Conservation (phyloP, 31 red algal genomes). For the Asparagopsis taxiformis region DNA sequence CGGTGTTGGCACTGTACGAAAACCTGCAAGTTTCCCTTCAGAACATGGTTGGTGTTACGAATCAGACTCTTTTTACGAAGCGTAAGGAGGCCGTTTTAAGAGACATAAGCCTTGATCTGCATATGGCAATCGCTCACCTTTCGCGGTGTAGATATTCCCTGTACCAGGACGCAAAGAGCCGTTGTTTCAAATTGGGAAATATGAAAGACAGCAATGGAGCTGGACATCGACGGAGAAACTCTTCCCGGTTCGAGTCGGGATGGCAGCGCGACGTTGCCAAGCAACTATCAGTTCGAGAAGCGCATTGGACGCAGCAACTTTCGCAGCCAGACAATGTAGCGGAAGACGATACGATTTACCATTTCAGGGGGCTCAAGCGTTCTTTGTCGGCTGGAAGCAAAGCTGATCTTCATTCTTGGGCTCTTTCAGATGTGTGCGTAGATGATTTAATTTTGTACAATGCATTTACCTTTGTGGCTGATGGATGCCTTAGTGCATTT, state of each 20-base stretch:
- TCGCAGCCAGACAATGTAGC: too few relatives aligned
- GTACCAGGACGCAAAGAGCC: constrained; percentile 11
- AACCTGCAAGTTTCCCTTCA: constrained; percentile 37
- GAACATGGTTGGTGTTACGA: constrained; percentile 27
- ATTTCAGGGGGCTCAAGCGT: too few relatives aligned
- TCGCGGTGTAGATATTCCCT: constrained; percentile 30
- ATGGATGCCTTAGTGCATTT: constrained; percentile 46
- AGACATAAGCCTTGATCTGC: constrained; percentile 26
- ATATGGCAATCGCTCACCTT: constrained; percentile 27
- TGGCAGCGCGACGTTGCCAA: too few relatives aligned
- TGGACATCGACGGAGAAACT: too few relatives aligned
- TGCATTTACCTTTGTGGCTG: constrained; percentile 54
- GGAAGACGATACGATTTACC: too few relatives aligned
- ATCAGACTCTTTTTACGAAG: background rate
- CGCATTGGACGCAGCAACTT: too few relatives aligned
- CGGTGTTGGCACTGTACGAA: constrained; percentile 35
- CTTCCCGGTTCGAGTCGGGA: too few relatives aligned
- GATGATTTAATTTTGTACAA: constrained; percentile 63
- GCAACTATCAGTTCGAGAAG: too few relatives aligned
- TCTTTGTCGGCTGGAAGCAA: too few relatives aligned
- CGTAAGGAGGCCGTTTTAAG: constrained; percentile 8
- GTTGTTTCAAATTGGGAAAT: constrained; percentile 24
- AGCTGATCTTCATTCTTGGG: too few relatives aligned
- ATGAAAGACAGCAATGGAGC: too few relatives aligned
- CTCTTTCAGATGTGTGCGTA: constrained; percentile 21